Conservation (phyloP, 1,139 yeast species). For the Yamadazyma mexicana region DNA sequence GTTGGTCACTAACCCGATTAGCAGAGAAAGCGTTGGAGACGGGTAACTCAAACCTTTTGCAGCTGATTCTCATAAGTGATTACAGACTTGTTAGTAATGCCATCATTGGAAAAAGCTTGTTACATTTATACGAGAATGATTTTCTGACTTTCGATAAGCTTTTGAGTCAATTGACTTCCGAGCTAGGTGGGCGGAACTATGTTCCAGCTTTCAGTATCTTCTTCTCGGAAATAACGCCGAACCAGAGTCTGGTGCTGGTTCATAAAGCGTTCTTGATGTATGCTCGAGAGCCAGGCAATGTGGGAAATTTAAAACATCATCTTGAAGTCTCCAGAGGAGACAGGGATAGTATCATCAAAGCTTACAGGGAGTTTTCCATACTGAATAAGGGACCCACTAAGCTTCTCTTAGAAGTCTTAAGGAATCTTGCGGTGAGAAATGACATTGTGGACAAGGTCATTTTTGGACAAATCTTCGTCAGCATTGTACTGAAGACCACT, state of each 20-base stretch:
- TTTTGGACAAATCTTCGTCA: slow-evolving; percentile 16
- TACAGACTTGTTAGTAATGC: background rate
- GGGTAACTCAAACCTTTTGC: background rate
- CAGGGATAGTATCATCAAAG: slow-evolving; percentile 1
- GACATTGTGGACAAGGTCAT: slow-evolving; percentile 16
- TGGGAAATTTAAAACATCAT: background rate
- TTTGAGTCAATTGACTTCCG: background rate
- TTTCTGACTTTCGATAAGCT: background rate
- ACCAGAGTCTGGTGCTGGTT: background rate
- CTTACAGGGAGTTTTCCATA: slow-evolving; percentile 9
- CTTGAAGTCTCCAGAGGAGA: slow-evolving; percentile 5
- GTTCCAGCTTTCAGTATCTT: background rate
- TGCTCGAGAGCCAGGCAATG: slow-evolving; percentile 2
- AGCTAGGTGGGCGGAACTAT: background rate
- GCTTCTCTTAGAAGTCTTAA: slow-evolving; percentile 22
- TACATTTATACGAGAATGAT: background rate
- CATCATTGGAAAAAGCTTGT: background rate
- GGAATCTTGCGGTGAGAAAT: slow-evolving; percentile 20
- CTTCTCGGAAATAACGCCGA: background rate
- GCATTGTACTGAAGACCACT: slow-evolving; percentile 12
- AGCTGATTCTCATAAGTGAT: background rate
- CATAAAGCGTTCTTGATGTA: background rate
- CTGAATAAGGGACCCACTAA: slow-evolving; percentile 12
- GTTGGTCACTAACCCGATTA: slow-evolving; percentile 1
- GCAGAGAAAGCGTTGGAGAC: background rate